Base-by-base conservation (phyloP, 2,329 filamentous ascomycete genomes). In the Diaporthe sp. region DNA sequence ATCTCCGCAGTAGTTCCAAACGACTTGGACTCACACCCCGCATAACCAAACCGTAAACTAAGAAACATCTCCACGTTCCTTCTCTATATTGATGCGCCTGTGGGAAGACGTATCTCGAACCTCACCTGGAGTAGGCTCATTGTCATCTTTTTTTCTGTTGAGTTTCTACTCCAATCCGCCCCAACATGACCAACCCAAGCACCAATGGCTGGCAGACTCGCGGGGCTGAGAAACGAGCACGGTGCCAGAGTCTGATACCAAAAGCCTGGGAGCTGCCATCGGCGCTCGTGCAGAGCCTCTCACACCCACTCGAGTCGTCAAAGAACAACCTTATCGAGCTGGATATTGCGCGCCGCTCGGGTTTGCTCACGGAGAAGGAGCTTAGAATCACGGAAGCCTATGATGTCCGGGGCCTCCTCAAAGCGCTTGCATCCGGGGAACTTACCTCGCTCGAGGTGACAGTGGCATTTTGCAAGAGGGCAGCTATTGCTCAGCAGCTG, bases 401-500 rank as follows among this genome's bases (percentile, higher is more conserved):
- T 22, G 68, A 74, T n/a, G 76, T 77, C 1, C 37, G 10, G 17
- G 25, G 42, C 28, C 75, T 77, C 9, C 67, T 76, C 19, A 31
- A 72, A 22, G 72, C 61, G 17, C 76, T 77, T 12, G 68, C 57
- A 6, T 70, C 74, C 0, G 76, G 72, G 9, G 44, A 65, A 28
- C 68, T 77, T 13, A 39, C 72, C 34, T 58, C 76, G 8, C 61
- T 77, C 22, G 76, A 77, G 22, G 76, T 77, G 61, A 76, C 75
- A 7, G 53, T 73, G 39, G 76, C 76, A 12, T 77, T 76, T 19
- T 76, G 74, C 46, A 77, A 77, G 57, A 62, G 76, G 34, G 76
- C 76, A 34, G 75, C 76, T 4, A 75, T 77, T 61, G 76, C 76
- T 10, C 76, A 77, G 34, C 75, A 77, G 49, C 57, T 77, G 68